Conservation (phyloP, 257 asterid genomes). For the Solanum chiquidenum region DNA sequence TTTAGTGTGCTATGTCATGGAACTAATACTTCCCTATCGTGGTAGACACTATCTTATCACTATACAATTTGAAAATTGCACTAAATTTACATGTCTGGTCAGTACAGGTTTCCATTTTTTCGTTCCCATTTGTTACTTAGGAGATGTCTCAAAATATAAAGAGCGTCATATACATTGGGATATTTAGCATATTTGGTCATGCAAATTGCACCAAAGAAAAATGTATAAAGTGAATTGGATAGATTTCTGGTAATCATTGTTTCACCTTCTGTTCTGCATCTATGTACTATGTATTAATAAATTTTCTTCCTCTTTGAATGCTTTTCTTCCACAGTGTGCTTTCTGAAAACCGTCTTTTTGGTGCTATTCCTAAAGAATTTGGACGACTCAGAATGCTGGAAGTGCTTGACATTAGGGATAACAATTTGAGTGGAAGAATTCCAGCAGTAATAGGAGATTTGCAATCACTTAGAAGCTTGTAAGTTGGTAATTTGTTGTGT, state of each 20-base stretch:
- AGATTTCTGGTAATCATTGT: background rate
- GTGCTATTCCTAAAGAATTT: constrained; percentile 58
- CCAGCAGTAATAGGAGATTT: constrained; percentile 70
- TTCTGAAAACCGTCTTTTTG: constrained; percentile 57
- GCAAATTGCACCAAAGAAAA: background rate
- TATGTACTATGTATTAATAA: background rate
- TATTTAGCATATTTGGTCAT: background rate
- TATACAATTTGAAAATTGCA: background rate
- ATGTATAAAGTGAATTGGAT: background rate
- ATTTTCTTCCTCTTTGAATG: background rate
- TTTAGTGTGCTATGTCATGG: background rate
- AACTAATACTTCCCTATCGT: background rate
- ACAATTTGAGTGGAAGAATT: constrained; percentile 54
- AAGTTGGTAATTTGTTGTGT: constrained; percentile 10
- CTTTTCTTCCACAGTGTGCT: constrained; percentile 23
- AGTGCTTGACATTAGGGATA: constrained; percentile 66
- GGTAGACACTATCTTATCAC: background rate
- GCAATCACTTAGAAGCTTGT: constrained; percentile 53
- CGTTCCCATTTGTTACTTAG: background rate
- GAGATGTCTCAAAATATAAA: background rate
- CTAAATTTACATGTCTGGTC: background rate
- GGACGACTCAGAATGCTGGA: constrained; percentile 52
- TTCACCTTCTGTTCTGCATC: background rate
- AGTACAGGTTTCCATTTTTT: background rate
- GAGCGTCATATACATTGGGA: background rate